Evolutionary conservation across 2,329 filamentous ascomycete genomes (phyloP), one percentile per base, ranked within the genome.

Genomic region (Plectosphaerella sp.): DNA sequence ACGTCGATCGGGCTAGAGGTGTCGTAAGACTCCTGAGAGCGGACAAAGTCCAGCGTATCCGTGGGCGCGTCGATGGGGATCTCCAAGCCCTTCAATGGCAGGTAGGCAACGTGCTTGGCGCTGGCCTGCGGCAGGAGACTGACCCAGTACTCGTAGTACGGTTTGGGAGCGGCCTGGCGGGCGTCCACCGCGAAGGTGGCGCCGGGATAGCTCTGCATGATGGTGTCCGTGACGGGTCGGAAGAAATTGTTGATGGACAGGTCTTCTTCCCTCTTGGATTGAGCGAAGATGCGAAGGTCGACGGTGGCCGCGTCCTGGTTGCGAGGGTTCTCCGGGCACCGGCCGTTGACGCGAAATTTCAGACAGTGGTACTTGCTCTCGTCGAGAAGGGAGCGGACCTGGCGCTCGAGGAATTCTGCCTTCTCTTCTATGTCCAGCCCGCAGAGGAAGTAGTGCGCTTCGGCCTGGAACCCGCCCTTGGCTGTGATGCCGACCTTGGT

Each of bases 221-320:
- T 70, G 33, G 67, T 63, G 51, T 75, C 72, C 45, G 68, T 64
- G 33, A 68, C 67, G 10, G 69, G 68, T 16, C 68, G 59, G 15
- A 69, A 64, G 56, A 77, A 76, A 28, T 66, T 70, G 4, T 58
- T 48, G 0, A 67, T 63, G 0, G 65, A 63, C 1, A 68, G 61
- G 0, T 65, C 67, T 15, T 70, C 67, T 25, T 67, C 62, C 15
- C 54, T 62, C 4, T 59, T 61, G 5, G 78, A 75, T 58, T 84
- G 74, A 0, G 70, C 70, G 57, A 78, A 70, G 47, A 76, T 64
- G 22, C 74, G 58, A 41, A 78, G 67, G 43, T 74, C 73, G 1
- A 78, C 75, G 1, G 77, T 80, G 1, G 75, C 76, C 1, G 68
- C 69, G 24, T 73, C 70, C 33, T 79, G 75, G n/a, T 67, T 72